These are phyloP conservation scores for Ogataea methylovora DNA, from an alignment of 805 yeast species.

Conservation along the genomic window DNA sequence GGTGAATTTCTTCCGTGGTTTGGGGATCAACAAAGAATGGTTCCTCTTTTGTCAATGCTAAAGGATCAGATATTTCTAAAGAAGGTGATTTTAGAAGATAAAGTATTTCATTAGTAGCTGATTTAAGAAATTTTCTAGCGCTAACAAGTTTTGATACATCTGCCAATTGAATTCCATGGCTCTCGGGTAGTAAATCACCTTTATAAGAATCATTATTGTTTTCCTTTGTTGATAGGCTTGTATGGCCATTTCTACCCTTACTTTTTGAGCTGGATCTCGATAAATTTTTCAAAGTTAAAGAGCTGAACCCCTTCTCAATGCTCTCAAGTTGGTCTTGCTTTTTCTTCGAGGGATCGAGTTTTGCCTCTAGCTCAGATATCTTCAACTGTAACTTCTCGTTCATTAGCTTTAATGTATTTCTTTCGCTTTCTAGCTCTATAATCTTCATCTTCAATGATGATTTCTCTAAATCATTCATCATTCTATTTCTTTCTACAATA, in stretches of 20 bases:
- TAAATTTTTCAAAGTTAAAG: conserved; percentile 4
- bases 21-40: conserved; percentile 7
- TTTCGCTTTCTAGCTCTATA: conserved; percentile 44
- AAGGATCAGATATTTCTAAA: conserved; percentile 22
- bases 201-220: conserved; percentile 4
- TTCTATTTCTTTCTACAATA: conserved; percentile 33
- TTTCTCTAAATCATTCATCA: conserved; percentile 45
- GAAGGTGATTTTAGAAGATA: conserved; percentile 27
- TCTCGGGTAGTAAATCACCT: too few relatives aligned
- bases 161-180: conserved; percentile 8
- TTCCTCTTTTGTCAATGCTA: conserved; percentile 13
- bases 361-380: conserved; percentile 31
- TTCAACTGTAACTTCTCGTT: conserved; percentile 34
- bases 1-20: neutral
- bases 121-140: conserved; percentile 26
- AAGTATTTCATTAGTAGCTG: conserved; percentile 29
- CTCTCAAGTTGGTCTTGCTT: conserved; percentile 1
- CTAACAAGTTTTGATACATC: conserved; percentile 20
- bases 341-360: conserved; percentile 7
- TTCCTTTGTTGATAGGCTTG: neutral
- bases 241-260: conserved; percentile 7
- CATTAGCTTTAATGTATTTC: conserved; percentile 34
- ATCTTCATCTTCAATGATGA: conserved; percentile 42
- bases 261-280: conserved; percentile 5
- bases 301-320: conserved; percentile 5